A percentile compares a stretch with the other conserved stretches of the same genome.
phyloP scores from a whole-genome alignment of 2,329 filamentous ascomycete species.

The Fusarium ambrosium region DNA sequence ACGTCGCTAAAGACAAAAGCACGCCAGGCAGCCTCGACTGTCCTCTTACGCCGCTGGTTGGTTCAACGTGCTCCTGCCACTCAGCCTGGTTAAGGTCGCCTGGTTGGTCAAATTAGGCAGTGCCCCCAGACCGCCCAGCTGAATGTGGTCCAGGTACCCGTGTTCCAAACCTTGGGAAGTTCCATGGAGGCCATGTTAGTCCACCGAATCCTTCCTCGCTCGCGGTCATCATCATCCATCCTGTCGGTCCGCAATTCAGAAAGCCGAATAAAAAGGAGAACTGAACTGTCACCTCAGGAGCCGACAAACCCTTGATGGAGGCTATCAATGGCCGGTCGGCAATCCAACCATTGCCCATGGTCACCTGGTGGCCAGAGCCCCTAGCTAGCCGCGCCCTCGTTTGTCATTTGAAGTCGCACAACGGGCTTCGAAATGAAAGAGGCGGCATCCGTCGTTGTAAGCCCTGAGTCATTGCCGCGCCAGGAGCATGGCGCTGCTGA shows the following conservation, averaged over 20 bases:
- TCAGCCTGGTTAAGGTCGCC: constrained; percentile 1
- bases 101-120: constrained; percentile 10
- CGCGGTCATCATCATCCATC: neutral
- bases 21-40: constrained; percentile 8
- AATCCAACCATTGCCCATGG: constrained; percentile 7
- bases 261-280: neutral
- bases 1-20: constrained; percentile 10
- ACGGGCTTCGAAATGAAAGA: constrained; percentile 10
- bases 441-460: constrained; percentile 2
- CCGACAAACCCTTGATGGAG: constrained; percentile 10
- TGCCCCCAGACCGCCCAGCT: constrained; percentile 20
- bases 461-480: constrained; percentile 18
- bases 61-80: neutral
- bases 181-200: constrained; percentile 12
- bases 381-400: constrained; percentile 17
- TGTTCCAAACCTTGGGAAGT: constrained; percentile 9
- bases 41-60: constrained; percentile 15
- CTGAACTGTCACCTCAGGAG: neutral
- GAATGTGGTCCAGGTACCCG: constrained; percentile 7
- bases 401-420: constrained; percentile 14
- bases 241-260: neutral
- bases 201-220: neutral
- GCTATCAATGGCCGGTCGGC: constrained; percentile 14
- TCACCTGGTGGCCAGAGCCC: constrained; percentile 14
- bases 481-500: constrained; percentile 1